A percentile compares a stretch with the other conserved stretches of the same genome.
These are phyloP conservation scores for Vigna nakashimae DNA, from an alignment of 306 rosid species.

Conservation along the genomic window DNA sequence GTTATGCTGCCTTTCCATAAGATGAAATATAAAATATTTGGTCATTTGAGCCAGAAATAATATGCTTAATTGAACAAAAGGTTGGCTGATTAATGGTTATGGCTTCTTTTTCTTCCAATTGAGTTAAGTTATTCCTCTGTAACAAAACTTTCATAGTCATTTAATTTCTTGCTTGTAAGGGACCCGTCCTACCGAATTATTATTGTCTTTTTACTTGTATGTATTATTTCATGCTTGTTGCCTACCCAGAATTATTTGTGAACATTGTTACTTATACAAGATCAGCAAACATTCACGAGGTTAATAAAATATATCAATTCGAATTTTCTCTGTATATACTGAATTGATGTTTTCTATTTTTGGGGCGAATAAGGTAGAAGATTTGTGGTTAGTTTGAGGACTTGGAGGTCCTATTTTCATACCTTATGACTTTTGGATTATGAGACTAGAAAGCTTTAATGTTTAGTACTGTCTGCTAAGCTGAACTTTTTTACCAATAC, in stretches of 20 bases:
- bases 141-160: background rate
- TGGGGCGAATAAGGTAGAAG: background rate
- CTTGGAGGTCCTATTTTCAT: conserved; percentile 34
- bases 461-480: conserved; percentile 32
- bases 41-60: conserved; percentile 36
- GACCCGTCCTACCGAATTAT: background rate
- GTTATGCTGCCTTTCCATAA: conserved; percentile 2
- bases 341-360: background rate
- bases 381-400: conserved; percentile 16
- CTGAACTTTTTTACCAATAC: conserved; percentile 39
- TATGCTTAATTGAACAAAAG: conserved; percentile 24
- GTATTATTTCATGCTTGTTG: conserved; percentile 29
- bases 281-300: conserved; percentile 1
- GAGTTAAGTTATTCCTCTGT: conserved; percentile 13
- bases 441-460: conserved; percentile 23
- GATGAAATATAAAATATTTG: conserved; percentile 25
- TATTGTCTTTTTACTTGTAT: conserved; percentile 5
- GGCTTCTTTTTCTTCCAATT: background rate
- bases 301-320: conserved; percentile 32
- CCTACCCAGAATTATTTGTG: conserved; percentile 12
- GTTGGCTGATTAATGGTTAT: conserved; percentile 6
- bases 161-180: conserved; percentile 16
- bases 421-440: conserved; percentile 28
- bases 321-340: background rate
- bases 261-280: conserved; percentile 14